A percentile compares a stretch with the other conserved stretches of the same genome.
Evolutionary conservation across 2,329 filamentous ascomycete genomes (phyloP).

Genomic region (Trichoderma arundinaceum): DNA sequence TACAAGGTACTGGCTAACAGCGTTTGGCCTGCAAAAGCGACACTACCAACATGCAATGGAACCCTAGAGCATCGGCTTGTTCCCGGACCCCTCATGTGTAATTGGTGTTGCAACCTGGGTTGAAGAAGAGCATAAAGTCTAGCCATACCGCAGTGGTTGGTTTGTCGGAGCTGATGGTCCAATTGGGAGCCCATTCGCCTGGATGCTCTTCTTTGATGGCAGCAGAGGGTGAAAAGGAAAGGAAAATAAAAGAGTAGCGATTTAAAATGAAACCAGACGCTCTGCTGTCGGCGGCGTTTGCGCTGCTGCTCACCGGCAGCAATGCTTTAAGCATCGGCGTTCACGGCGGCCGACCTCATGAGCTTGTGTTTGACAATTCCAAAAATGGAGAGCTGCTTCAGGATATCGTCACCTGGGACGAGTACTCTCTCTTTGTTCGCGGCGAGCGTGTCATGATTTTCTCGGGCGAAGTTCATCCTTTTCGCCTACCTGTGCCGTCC

Average conservation of each 20-base stretch:
- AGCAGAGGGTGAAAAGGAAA: not conserved
- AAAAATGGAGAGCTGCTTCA: conserved; percentile 40
- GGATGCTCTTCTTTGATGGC: not conserved
- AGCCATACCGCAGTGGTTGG: not conserved
- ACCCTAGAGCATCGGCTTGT: not conserved
- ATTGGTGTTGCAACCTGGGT: not conserved
- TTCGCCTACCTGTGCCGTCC: conserved; percentile 53
- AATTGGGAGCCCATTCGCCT: not conserved
- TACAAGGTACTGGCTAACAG: not conserved
- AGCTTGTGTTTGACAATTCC: conserved; percentile 36
- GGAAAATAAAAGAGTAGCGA: not conserved
- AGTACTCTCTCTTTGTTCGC: conserved; percentile 71
- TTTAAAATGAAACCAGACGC: conserved; percentile 37
- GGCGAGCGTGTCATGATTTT: conserved; percentile 75
- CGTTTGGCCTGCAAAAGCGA: not conserved
- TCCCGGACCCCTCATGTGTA: not conserved
- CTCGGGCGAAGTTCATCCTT: conserved; percentile 76
- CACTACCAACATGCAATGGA: conserved; percentile 14
- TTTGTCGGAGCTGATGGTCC: too few species aligned
- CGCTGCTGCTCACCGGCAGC: conserved; percentile 27
- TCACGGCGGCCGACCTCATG: conserved; percentile 35
- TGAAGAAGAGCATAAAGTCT: conserved; percentile 17
- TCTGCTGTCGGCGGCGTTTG: conserved; percentile 31
- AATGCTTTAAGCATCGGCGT: conserved; percentile 34
- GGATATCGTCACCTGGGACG: conserved; percentile 69